Evolutionary conservation across 345 rosid species (phyloP).

Genomic region (Euclidium syriacum): DNA sequence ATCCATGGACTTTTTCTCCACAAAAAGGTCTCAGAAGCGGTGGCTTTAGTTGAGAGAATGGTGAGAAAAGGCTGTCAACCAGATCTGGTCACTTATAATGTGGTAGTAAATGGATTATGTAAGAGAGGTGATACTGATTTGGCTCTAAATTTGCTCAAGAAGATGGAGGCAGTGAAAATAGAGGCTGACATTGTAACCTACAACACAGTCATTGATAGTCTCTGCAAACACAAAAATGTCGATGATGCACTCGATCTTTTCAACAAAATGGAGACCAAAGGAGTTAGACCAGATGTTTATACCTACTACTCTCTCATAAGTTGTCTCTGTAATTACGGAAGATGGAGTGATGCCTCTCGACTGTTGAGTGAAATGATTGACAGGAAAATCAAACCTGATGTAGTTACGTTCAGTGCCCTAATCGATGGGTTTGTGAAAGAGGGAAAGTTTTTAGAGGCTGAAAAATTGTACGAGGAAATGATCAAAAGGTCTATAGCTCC

Average conservation of each 20-base stretch:
- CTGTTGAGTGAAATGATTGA: background rate
- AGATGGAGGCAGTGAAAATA: background rate
- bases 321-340: background rate
- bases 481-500: background rate
- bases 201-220: background rate
- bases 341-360: background rate
- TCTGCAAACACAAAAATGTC: background rate
- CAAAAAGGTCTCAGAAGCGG: background rate
- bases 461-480: background rate
- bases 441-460: background rate
- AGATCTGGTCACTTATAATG: background rate
- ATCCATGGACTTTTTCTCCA: background rate
- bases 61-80: background rate
- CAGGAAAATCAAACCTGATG: background rate
- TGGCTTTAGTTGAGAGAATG: background rate
- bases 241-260: background rate
- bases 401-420: background rate
- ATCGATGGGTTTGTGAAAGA: background rate
- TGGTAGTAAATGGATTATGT: background rate
- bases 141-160: background rate
- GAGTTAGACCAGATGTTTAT: background rate
- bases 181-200: background rate
- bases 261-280: background rate
- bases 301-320: conserved; percentile 2
- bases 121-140: background rate